Evolutionary conservation across 352 stramenopile genomes (phyloP).

Genomic region (Aphanomyces cochlioides): DNA sequence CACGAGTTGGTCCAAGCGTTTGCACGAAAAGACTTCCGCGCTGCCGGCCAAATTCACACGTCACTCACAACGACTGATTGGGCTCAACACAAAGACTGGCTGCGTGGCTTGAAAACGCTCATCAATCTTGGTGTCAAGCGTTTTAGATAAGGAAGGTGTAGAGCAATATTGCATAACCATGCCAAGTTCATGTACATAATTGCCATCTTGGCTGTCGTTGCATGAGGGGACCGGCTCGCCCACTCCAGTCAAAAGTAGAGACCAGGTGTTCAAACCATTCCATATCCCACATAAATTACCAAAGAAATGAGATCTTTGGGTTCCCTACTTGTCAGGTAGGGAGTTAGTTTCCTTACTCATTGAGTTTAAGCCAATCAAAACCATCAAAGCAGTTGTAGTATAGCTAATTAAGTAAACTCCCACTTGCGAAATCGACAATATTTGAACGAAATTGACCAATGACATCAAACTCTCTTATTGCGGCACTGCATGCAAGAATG

Average conservation of each 20-base stretch:
- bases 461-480: no score
- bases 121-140: slow-evolving; percentile 92
- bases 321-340: slow-evolving; percentile 83
- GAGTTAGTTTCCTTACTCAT: slow-evolving; percentile 91
- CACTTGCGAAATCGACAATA: no score
- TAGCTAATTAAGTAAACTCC: no score
- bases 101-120: slow-evolving; percentile 95
- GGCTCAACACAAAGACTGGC: slow-evolving; percentile 97
- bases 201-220: not conserved
- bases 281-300: slow-evolving; percentile 32
- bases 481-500: no score
- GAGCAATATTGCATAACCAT: not conserved
- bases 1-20: slow-evolving; percentile 81
- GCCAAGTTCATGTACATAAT: not conserved
- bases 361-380: slow-evolving; percentile 79
- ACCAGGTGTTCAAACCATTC: slow-evolving; percentile 23
- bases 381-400: no score
- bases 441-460: no score
- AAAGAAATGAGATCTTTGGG: slow-evolving; percentile 28
- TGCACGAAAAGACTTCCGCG: slow-evolving; percentile 69
- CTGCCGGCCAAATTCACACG: slow-evolving; percentile 83
- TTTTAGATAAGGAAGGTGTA: slow-evolving; percentile 64
- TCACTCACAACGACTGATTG: slow-evolving; percentile 91
- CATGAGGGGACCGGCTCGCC: slow-evolving; percentile 21
- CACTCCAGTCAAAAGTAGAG: slow-evolving; percentile 23